Conservation (phyloP, 306 rosid genomes). For the Ziziphus jujuba region DNA sequence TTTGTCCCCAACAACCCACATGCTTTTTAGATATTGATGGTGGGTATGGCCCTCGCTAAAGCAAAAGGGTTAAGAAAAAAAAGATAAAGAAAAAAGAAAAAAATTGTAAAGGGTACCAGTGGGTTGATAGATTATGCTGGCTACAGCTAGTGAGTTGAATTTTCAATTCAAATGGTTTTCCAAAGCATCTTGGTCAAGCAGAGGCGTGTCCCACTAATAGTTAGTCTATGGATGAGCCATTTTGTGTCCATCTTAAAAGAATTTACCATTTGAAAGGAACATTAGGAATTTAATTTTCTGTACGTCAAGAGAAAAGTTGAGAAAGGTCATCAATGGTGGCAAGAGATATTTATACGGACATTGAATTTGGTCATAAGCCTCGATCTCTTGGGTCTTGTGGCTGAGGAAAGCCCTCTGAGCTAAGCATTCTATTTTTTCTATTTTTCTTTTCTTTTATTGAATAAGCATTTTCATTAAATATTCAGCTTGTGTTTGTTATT, state of each 20-base stretch:
- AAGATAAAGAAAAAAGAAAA: too few relatives aligned
- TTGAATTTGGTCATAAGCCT: constrained; percentile 27
- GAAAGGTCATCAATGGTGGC: constrained; percentile 25
- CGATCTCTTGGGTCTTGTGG: neutral
- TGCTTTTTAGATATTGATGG: neutral
- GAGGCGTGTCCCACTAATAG: neutral
- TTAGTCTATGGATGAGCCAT: too few relatives aligned
- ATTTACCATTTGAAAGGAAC: constrained; percentile 22
- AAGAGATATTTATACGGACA: constrained; percentile 22
- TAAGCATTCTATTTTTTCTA: too few relatives aligned
- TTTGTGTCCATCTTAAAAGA: constrained; percentile 19
- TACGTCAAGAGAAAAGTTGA: constrained; percentile 14
- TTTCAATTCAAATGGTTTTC: constrained; percentile 8
- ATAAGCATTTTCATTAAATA: neutral
- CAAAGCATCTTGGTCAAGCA: constrained; percentile 2
- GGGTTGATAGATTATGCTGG: neutral
- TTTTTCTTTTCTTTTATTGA: neutral
- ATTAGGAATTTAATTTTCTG: constrained; percentile 24
- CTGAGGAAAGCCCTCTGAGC: neutral
- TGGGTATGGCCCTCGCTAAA: too few relatives aligned
- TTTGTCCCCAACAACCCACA: neutral
- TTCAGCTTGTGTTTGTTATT: too few relatives aligned
- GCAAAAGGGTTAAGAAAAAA: too few relatives aligned
- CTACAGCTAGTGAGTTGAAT: neutral
- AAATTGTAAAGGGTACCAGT: too few relatives aligned